These are phyloP conservation scores for Chlamydomonas reinhardtii DNA, from an alignment of 163 green algal genomes.

Conservation along the genomic window DNA sequence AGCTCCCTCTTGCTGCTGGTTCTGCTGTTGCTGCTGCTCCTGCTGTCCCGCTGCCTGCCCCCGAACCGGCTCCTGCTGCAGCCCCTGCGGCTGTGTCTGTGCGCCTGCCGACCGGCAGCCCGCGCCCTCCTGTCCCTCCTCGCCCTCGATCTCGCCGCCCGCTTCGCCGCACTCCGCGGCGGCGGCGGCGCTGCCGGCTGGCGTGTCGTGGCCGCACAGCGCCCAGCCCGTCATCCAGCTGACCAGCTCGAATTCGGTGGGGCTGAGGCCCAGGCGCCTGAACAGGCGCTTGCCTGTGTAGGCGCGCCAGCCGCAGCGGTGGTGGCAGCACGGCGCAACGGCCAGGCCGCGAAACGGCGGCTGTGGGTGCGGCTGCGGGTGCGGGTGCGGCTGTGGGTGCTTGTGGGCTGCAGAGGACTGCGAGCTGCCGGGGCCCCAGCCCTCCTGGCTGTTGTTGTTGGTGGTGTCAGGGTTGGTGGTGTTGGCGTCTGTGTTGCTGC, in stretches of 20 bases:
- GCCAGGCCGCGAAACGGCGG: conserved; percentile 69
- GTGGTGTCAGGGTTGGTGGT: neutral
- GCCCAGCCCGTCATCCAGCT: conserved; percentile 88
- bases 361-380: no score
- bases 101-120: no score
- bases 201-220: conserved; percentile 76
- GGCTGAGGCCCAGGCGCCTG: conserved; percentile 63
- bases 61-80: neutral
- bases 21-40: neutral
- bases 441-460: neutral
- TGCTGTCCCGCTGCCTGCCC: no score
- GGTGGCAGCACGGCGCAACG: conserved; percentile 90
- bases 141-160: neutral
- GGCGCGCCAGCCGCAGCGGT: conserved; percentile 82
- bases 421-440: no score
- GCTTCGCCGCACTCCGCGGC: neutral
- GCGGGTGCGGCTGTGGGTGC: neutral
- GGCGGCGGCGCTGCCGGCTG: conserved; percentile 6
- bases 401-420: neutral
- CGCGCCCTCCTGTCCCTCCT: neutral
- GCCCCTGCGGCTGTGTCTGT: neutral
- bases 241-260: conserved; percentile 85
- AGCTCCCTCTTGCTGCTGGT: neutral
- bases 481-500: neutral
- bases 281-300: conserved; percentile 79